Evolutionary conservation across 1,284 basidiomycete genomes (phyloP).

Genomic region (Leccinum fallax): DNA sequence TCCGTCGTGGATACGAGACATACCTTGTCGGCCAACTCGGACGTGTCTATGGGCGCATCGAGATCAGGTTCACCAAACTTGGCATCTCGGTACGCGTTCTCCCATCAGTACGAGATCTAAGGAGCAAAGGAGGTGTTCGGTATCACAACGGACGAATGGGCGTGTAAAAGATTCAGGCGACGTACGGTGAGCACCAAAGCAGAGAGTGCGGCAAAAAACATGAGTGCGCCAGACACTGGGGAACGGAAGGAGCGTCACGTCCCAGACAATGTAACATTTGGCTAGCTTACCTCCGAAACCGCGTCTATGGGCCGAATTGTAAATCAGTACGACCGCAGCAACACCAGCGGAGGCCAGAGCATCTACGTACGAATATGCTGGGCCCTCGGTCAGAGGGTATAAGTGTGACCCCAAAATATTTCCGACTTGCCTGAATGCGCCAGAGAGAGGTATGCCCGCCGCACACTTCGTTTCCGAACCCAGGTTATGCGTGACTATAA

Average conservation of each 20-base stretch:
- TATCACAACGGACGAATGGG: neutral
- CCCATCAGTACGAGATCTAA: conserved; percentile 62
- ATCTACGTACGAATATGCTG: conserved; percentile 56
- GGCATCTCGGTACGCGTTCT: conserved; percentile 59
- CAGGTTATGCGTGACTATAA: conserved; percentile 67
- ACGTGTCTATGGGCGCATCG: conserved; percentile 60
- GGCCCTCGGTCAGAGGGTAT: conserved; percentile 64
- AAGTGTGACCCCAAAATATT: conserved; percentile 73
- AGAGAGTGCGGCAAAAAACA: conserved; percentile 58
- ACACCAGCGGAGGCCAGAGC: no score
- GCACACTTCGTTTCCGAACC: conserved; percentile 80
- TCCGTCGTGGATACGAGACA: neutral
- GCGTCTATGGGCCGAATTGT: conserved; percentile 14
- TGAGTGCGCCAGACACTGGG: conserved; percentile 55
- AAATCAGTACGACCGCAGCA: conserved; percentile 4
- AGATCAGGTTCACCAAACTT: conserved; percentile 56
- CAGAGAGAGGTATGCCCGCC: conserved; percentile 72
- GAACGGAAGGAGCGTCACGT: neutral
- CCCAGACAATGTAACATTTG: neutral
- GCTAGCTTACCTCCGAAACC: conserved; percentile 28
- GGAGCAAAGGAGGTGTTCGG: neutral
- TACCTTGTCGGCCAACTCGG: conserved; percentile 35
- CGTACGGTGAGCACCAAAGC: conserved; percentile 56
- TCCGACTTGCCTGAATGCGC: conserved; percentile 75
- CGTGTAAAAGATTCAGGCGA: neutral